Evolutionary conservation across 164 flowering plant genomes (phyloP).

Genomic region (Vitis cinerea): DNA sequence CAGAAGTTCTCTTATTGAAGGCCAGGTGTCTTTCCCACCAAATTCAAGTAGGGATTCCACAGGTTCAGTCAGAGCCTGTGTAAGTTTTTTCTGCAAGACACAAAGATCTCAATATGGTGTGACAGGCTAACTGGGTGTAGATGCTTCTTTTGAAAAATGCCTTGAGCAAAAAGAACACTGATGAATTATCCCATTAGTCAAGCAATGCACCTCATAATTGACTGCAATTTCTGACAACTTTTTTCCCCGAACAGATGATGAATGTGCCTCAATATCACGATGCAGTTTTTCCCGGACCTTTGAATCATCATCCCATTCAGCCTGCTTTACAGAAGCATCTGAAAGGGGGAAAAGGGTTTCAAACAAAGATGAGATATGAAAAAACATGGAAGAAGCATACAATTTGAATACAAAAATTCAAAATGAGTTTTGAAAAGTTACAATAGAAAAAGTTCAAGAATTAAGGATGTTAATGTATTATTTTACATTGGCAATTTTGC

Average conservation of each 20-base stretch:
- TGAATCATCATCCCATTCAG: constrained; percentile 66
- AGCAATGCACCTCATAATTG: constrained; percentile 47
- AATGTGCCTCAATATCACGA: constrained; percentile 70
- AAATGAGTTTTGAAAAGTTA: too few species aligned
- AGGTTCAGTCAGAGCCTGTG: constrained; percentile 47
- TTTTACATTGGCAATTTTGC: too few species aligned
- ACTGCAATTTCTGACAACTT: constrained; percentile 52
- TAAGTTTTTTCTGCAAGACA: constrained; percentile 46
- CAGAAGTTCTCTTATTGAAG: constrained; percentile 63
- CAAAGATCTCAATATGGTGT: neutral
- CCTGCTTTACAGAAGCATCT: constrained; percentile 63
- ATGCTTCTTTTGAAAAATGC: too few species aligned
- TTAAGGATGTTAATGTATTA: too few species aligned
- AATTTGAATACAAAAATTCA: neutral
- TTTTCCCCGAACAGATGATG: constrained; percentile 37
- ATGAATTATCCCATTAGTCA: constrained; percentile 1
- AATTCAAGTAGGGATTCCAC: constrained; percentile 58
- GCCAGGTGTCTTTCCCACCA: constrained; percentile 59
- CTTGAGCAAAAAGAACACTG: neutral
- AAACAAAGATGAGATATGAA: neutral
- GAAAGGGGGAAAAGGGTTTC: constrained; percentile 7
- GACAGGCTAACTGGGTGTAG: too few species aligned
- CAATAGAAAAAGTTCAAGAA: too few species aligned
- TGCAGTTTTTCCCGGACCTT: constrained; percentile 61
- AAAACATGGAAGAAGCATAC: too few species aligned